phyloP scores from a whole-genome alignment of 2,329 filamentous ascomycete species.

The Monilinia vaccinii-corymbosi region DNA sequence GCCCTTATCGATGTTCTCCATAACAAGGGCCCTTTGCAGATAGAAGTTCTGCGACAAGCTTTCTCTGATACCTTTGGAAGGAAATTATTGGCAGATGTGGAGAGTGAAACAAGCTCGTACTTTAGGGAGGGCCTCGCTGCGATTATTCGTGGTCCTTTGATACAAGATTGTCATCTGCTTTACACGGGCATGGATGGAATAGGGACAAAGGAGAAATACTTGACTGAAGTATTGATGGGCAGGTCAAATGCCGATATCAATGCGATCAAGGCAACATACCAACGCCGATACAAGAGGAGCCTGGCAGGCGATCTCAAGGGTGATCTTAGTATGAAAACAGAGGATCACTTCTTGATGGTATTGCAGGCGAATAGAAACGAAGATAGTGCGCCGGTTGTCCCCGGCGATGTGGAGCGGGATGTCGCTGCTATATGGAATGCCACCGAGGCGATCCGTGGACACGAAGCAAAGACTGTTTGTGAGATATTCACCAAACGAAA shows the following conservation, averaged over 20 bases:
- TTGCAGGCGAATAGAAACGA: conserved; percentile 66
- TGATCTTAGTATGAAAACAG: conserved; percentile 80
- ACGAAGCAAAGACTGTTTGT: conserved; percentile 67
- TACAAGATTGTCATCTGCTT: conserved; percentile 64
- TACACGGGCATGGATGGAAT: conserved; percentile 64
- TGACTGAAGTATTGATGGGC: conserved; percentile 79
- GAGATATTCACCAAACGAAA: conserved; percentile 67
- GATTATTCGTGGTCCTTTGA: conserved; percentile 68
- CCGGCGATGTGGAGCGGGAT: conserved; percentile 65
- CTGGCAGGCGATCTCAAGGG: conserved; percentile 65
- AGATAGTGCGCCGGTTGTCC: conserved; percentile 65
- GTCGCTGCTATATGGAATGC: conserved; percentile 67
- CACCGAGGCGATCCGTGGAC: conserved; percentile 59
- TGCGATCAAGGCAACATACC: conserved; percentile 76
- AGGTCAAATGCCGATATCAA: conserved; percentile 80
- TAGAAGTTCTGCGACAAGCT: conserved; percentile 56
- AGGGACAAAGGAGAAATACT: conserved; percentile 76
- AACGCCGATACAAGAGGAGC: conserved; percentile 52
- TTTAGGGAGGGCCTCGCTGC: conserved; percentile 68
- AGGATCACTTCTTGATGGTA: conserved; percentile 76
- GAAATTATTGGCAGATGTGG: conserved; percentile 64
- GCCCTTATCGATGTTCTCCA: conserved; percentile 61
- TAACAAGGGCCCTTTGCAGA: conserved; percentile 68
- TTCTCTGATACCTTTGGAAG: conserved; percentile 59
- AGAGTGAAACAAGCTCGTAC: conserved; percentile 66